phyloP scores from a whole-genome alignment of 1,139 yeast species.

The Kurtzmaniella quercitrusa region DNA sequence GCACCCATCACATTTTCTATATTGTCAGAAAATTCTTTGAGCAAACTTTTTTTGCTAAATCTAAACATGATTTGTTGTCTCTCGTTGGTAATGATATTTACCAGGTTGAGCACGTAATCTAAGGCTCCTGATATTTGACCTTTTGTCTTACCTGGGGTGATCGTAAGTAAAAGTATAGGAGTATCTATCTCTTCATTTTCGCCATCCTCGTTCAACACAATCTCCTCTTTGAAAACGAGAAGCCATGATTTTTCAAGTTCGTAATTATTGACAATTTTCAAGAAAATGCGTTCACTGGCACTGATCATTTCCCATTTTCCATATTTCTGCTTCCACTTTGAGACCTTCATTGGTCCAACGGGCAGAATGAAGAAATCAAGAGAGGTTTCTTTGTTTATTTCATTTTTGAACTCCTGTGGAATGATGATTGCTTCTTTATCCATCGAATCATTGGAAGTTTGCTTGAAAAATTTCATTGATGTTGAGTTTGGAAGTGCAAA shows the following conservation, averaged over 20 bases:
- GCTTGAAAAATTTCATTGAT: slow-evolving; percentile 39
- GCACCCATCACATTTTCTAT: slow-evolving; percentile 28
- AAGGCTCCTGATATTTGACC: slow-evolving; percentile 37
- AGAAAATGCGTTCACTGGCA: slow-evolving; percentile 30
- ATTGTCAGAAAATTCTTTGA: slow-evolving; percentile 22
- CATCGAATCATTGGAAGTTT: slow-evolving; percentile 11
- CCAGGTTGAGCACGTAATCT: slow-evolving; percentile 35
- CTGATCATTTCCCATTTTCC: slow-evolving; percentile 49
- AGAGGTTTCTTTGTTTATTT: slow-evolving; percentile 37
- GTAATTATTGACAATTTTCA: slow-evolving; percentile 38
- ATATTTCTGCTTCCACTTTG: slow-evolving; percentile 40
- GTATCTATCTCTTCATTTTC: slow-evolving; percentile 30
- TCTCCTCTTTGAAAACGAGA: slow-evolving; percentile 40
- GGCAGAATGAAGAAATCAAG: slow-evolving; percentile 38
- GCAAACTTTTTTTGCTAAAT: slow-evolving; percentile 26
- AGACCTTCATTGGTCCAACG: slow-evolving; percentile 36
- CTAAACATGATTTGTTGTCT: slow-evolving; percentile 31
- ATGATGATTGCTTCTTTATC: slow-evolving; percentile 22
- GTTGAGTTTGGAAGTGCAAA: slow-evolving; percentile 47
- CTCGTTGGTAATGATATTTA: slow-evolving; percentile 29
- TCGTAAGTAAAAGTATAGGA: slow-evolving; percentile 31
- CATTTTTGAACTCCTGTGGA: slow-evolving; percentile 35
- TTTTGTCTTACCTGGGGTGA: slow-evolving; percentile 1
- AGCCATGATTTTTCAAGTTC: slow-evolving; percentile 34
- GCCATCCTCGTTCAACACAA: slow-evolving; percentile 15